Conservation (phyloP, 345 rosid species). For the Brassica juncea region DNA sequence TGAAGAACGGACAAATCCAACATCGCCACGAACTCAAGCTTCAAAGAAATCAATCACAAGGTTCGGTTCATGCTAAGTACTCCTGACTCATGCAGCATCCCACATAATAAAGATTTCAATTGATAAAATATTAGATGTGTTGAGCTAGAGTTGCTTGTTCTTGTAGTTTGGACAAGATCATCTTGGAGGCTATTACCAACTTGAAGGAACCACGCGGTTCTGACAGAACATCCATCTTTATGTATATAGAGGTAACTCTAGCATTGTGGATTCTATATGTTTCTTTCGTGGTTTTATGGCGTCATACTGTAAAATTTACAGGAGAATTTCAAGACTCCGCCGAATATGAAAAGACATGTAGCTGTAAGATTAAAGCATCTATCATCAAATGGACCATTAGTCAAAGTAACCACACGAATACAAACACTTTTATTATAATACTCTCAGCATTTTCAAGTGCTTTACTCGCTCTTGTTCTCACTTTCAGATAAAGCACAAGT, state of each 20-base stretch:
- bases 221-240: conserved; percentile 73
- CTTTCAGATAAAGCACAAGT: conserved; percentile 80
- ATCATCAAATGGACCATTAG: conserved; percentile 73
- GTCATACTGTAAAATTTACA: conserved; percentile 39
- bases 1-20: conserved; percentile 55
- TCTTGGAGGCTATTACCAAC: conserved; percentile 71
- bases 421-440: not conserved
- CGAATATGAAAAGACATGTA: conserved; percentile 75
- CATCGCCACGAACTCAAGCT: conserved; percentile 57
- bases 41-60: conserved; percentile 65
- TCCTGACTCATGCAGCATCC: not conserved
- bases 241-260: conserved; percentile 72
- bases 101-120: not conserved
- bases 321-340: conserved; percentile 70
- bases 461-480: conserved; percentile 19
- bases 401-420: conserved; percentile 53
- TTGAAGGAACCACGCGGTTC: conserved; percentile 85
- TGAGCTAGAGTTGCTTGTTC: conserved; percentile 23
- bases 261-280: conserved; percentile 8
- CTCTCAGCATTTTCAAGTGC: conserved; percentile 13
- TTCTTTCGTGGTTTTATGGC: not conserved
- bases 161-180: conserved; percentile 77
- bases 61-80: conserved; percentile 40
- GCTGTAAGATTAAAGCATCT: conserved; percentile 74
- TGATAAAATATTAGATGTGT: conserved; percentile 11